These are phyloP conservation scores for Chrysoporthe austroafricana DNA, from an alignment of 2,329 filamentous ascomycete species.

Conservation along the genomic window DNA sequence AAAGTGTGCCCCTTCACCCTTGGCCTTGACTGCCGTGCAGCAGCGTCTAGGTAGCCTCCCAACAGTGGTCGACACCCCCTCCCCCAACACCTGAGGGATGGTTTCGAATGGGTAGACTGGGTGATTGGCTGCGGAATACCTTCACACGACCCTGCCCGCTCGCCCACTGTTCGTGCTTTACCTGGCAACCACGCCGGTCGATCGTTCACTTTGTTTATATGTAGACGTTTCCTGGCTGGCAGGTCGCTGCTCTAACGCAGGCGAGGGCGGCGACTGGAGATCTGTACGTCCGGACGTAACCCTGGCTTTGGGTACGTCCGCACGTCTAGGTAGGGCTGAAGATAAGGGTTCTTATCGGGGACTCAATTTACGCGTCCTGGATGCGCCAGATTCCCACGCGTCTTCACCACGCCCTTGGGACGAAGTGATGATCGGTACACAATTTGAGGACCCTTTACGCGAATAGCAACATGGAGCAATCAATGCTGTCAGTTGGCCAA, in stretches of 20 bases:
- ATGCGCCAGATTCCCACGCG: constrained; percentile 1
- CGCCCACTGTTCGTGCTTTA: neutral
- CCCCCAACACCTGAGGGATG: no score
- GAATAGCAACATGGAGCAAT: constrained; percentile 43
- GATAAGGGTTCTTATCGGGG: constrained; percentile 27
- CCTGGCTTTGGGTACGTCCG: neutral
- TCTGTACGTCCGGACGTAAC: neutral
- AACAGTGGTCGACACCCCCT: neutral
- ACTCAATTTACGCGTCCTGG: constrained; percentile 24
- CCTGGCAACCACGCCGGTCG: neutral
- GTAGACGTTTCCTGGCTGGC: neutral
- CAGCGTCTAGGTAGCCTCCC: no score
- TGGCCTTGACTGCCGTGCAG: neutral
- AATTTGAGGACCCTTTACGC: neutral
- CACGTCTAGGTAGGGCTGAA: neutral
- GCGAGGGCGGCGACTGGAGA: neutral
- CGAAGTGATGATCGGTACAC: neutral
- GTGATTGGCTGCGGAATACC: neutral
- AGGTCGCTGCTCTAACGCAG: neutral
- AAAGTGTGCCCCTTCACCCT: neutral
- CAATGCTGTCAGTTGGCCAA: constrained; percentile 47
- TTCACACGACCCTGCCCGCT: no score
- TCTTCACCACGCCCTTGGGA: neutral
- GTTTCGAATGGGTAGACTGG: no score
- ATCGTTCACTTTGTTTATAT: neutral